Evolutionary conservation across 495 filamentous ascomycete species (phyloP), one percentile per base, ranked within the genome.

Genomic region (Tuber aestivum): DNA sequence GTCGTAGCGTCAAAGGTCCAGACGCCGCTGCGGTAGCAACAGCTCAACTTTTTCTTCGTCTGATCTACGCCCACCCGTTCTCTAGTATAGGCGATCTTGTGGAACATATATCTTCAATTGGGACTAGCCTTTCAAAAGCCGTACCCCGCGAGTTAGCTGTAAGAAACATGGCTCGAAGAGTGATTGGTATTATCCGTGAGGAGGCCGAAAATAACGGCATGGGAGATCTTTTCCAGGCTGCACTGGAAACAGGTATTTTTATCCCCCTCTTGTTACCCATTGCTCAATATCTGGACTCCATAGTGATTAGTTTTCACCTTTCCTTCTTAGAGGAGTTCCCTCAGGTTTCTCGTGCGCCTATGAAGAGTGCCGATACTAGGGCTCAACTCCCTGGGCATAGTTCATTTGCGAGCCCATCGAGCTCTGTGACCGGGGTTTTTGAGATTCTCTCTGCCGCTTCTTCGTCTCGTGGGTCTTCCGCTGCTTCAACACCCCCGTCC

Each of bases 21-120:
- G 89, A 93, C 85, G 89, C 92, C 83, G 97, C 94, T 85, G 95
- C 95, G 69, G 89, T 92, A 73, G 95, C 94, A 80, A 98, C 95
- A 9, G 92, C 93, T 40, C 91, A 95, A 75, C 88, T 97, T 38
- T 90, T 98, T 41, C 89, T 92, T 41, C 89, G 91, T 73, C 91
- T 98, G 14, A 92, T 97, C 41, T 91, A 91, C 23, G 89, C 89
- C 76, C 88, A 89, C 76, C 88, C 87, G 78, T 93, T 90, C 83
- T 87, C 85, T 70, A 92, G 95, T 83, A 90, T 93, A 70, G 87
- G 88, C 41, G 91, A 90, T 82, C 89, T 99, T 72, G 89, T 97
- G 42, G 87, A 91, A 73, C 89, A 91, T 69, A 89, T 98, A 74
- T 91, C 92, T 75, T 86, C 87, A 69, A 89, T 94, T 61, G 95